Conservation (phyloP, 1,284 basidiomycete genomes). For the Butyriboletus appendiculatus region DNA sequence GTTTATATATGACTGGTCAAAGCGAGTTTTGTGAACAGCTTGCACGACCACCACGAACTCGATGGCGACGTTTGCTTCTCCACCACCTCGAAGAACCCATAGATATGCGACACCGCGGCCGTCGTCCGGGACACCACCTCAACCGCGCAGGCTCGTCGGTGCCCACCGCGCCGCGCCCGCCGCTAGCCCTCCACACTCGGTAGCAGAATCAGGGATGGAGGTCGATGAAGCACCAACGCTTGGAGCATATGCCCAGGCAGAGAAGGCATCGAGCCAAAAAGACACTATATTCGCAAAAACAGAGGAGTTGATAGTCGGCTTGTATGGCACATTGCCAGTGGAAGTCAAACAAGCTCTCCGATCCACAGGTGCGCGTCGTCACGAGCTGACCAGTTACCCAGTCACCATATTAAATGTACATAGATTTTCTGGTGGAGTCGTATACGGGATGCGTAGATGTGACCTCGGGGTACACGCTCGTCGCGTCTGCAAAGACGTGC, state of each 20-base stretch:
- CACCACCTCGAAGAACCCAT: conserved; percentile 47
- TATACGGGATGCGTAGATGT: conserved; percentile 74
- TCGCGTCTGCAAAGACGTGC: conserved; percentile 70
- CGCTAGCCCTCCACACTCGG: conserved; percentile 36
- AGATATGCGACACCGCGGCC: conserved; percentile 40
- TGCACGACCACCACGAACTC: conserved; percentile 8
- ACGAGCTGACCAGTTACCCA: not conserved
- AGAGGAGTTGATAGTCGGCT: conserved; percentile 65
- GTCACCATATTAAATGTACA: not conserved
- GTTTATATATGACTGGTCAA: conserved; percentile 7
- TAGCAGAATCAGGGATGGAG: conserved; percentile 57
- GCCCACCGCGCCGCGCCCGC: conserved; percentile 24
- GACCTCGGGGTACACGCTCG: conserved; percentile 69
- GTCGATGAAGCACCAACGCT: conserved; percentile 53
- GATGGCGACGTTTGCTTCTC: conserved; percentile 41
- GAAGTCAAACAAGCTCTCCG: conserved; percentile 73
- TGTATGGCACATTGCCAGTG: conserved; percentile 68
- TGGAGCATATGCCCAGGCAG: conserved; percentile 38
- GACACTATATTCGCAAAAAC: conserved; percentile 71
- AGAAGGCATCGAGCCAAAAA: conserved; percentile 26
- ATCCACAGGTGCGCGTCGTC: conserved; percentile 52
- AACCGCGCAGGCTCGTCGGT: conserved; percentile 28
- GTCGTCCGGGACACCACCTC: conserved; percentile 38
- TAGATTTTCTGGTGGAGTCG: conserved; percentile 67
- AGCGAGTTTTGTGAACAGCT: not conserved